phyloP scores from a whole-genome alignment of 768 basidiomycete genomes.

The Coprinopsis cinerea region DNA sequence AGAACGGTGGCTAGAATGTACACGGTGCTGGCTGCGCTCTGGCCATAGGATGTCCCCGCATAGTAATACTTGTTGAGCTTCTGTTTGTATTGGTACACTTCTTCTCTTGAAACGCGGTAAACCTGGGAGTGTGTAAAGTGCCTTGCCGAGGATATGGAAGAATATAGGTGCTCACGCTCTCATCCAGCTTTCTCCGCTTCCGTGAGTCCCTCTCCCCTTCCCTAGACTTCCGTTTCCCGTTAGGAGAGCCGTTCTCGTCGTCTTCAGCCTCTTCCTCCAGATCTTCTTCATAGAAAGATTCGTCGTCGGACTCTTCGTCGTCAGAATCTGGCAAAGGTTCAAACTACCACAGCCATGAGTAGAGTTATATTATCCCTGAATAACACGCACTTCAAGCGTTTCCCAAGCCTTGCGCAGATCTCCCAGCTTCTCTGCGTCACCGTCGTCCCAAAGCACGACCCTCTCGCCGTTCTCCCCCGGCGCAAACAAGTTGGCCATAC shows the following conservation, averaged over 20 bases:
- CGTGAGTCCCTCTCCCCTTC: slow-evolving; percentile 31
- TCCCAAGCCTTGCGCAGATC: slow-evolving; percentile 83
- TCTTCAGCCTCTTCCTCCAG: slow-evolving; percentile 42
- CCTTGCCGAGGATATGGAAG: slow-evolving; percentile 7
- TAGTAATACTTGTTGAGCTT: slow-evolving; percentile 78
- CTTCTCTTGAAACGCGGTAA: slow-evolving; percentile 60
- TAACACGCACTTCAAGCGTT: slow-evolving; percentile 59
- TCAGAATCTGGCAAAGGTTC: slow-evolving; percentile 74
- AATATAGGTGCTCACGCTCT: slow-evolving; percentile 35
- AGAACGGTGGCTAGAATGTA: slow-evolving; percentile 89
- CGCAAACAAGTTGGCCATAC: slow-evolving; percentile 80
- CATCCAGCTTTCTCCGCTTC: slow-evolving; percentile 58
- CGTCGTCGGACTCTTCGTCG: slow-evolving; percentile 49
- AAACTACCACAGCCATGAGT: slow-evolving; percentile 40
- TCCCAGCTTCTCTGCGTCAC: slow-evolving; percentile 61
- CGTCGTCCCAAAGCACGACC: slow-evolving; percentile 92
- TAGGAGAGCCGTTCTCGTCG: slow-evolving; percentile 19
- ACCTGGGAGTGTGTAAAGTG: slow-evolving; percentile 29
- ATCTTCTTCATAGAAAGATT: slow-evolving; percentile 38
- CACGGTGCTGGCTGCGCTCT: slow-evolving; percentile 83
- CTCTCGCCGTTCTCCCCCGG: slow-evolving; percentile 60
- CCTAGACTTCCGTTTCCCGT: slow-evolving; percentile 47
- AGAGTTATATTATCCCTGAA: slow-evolving; percentile 4
- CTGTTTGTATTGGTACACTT: slow-evolving; percentile 57
- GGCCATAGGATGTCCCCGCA: slow-evolving; percentile 81